These are phyloP conservation scores for Leucocoprinus birnbaumii DNA, from an alignment of 768 basidiomycete genomes.

Conservation along the genomic window DNA sequence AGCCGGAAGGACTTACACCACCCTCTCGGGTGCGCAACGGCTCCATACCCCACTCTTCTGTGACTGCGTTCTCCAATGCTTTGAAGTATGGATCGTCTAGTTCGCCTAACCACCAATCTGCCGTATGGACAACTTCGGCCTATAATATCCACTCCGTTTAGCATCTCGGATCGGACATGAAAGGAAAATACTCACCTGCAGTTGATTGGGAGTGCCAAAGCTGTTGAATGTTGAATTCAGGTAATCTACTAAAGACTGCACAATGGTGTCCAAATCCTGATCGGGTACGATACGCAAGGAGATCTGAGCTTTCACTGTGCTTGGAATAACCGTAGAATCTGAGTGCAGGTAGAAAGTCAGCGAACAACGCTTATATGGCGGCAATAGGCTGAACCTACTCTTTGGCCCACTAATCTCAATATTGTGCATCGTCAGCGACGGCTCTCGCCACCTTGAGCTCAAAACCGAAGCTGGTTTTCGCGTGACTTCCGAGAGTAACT, in stretches of 20 bases:
- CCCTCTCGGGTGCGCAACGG: conserved; percentile 92
- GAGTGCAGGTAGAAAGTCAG: background rate
- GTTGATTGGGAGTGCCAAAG: conserved; percentile 64
- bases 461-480: conserved; percentile 66
- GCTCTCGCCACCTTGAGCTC: conserved; percentile 83
- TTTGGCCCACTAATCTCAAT: conserved; percentile 80
- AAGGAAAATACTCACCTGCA: conserved; percentile 50
- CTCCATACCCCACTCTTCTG: conserved; percentile 82
- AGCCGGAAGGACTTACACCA: conserved; percentile 54
- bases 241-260: conserved; percentile 54
- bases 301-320: conserved; percentile 77
- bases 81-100: conserved; percentile 85
- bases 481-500: conserved; percentile 65
- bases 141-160: conserved; percentile 23
- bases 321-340: conserved; percentile 91
- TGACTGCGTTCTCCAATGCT: conserved; percentile 78
- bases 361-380: background rate
- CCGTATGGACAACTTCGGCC: conserved; percentile 79
- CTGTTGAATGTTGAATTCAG: conserved; percentile 55
- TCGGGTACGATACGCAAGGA: conserved; percentile 95
- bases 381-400: conserved; percentile 44
- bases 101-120: conserved; percentile 96
- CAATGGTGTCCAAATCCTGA: conserved; percentile 74
- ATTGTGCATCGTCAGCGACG: conserved; percentile 86
- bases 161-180: background rate